Base-by-base conservation (phyloP, 371 early-diverging fungal genomes). In the Choanephora cucurbitarum region DNA sequence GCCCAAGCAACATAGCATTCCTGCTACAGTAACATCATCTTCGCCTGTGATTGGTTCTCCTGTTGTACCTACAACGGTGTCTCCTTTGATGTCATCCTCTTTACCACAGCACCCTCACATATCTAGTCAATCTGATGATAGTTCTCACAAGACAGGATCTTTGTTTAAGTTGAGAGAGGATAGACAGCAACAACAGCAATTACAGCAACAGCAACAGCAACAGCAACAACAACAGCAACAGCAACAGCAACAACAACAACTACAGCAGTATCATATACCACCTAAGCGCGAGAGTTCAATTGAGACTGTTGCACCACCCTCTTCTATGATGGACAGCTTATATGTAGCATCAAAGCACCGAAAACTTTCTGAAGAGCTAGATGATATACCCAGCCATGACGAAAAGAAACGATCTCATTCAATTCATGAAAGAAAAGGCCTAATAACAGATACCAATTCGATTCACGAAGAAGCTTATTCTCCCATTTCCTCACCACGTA, bases 101-200 rank as follows among this genome's bases (percentile, higher is more conserved):
- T 28, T 24, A 15, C n/a, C 22, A 37, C 58, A n/a, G 37, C 43
- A 23, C 7, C 48, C 34, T 24, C 18, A 47, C 19, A 5, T 37
- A 8, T 32, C 54, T 21, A 34, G 2, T 8, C 9, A 17, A 18
- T 17, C 42, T 21, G 63, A 63, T 9, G 52, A 52, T 40, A 23
- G 33, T n/a, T 64, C 61, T 23, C 32, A 63, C 18, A 70, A 70
- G 55, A 60, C 67, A 13, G 70, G 70, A 0, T 70, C 70, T 18
- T 33, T 70, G 24, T 67, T 64, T n/a, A 70, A 64, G 17, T 24
- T 67, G 28, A 52, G 67, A 43, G 64, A 70, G 42, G 60, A 67
- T 49, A 68, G 58, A 50, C 58, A 60, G 19, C 34, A 28, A 11
- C 28, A 28, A 28, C 42, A 37, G 10, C 55, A 53, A 17, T 53